phyloP scores from a whole-genome alignment of 169 alveolate species.

The Plasmodium cynomolgi region DNA sequence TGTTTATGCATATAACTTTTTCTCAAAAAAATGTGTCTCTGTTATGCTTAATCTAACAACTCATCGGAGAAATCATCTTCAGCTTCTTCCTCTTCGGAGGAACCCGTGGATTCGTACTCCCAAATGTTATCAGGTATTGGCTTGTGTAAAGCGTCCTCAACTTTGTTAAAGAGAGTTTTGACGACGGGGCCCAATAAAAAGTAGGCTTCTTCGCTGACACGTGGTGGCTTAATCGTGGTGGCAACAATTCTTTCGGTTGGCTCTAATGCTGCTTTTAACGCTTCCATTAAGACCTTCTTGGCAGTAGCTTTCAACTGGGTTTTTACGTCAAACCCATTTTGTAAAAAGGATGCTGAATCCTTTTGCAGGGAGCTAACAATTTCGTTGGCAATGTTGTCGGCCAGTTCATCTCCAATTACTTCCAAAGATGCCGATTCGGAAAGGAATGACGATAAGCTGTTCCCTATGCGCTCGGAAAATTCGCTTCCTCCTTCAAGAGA shows the following conservation, averaged over 20 bases:
- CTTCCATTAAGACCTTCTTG: constrained; percentile 37
- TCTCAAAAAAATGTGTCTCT: background rate
- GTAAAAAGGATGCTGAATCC: constrained; percentile 63
- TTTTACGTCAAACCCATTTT: constrained; percentile 52
- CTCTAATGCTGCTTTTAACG: constrained; percentile 37
- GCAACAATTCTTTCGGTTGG: constrained; percentile 66
- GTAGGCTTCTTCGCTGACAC: background rate
- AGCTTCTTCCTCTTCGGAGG: constrained; percentile 13
- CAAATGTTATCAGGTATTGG: constrained; percentile 49
- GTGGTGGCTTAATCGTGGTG: constrained; percentile 48
- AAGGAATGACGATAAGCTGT: constrained; percentile 43
- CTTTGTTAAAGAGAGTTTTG: constrained; percentile 27
- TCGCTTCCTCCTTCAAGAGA: constrained; percentile 50
- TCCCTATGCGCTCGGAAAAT: constrained; percentile 28
- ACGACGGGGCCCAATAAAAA: constrained; percentile 3
- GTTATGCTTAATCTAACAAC: background rate
- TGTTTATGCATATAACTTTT: constrained; percentile 10
- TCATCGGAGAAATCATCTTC: constrained; percentile 12
- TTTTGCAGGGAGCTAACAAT: constrained; percentile 33
- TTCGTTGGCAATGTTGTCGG: constrained; percentile 52
- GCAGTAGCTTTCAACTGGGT: constrained; percentile 33
- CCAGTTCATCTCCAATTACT: constrained; percentile 31
- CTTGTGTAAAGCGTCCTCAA: constrained; percentile 17
- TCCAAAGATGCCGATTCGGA: constrained; percentile 28
- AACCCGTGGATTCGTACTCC: constrained; percentile 17